Evolutionary conservation across 345 rosid genomes (phyloP).

Genomic region (Syzygium jambos): DNA sequence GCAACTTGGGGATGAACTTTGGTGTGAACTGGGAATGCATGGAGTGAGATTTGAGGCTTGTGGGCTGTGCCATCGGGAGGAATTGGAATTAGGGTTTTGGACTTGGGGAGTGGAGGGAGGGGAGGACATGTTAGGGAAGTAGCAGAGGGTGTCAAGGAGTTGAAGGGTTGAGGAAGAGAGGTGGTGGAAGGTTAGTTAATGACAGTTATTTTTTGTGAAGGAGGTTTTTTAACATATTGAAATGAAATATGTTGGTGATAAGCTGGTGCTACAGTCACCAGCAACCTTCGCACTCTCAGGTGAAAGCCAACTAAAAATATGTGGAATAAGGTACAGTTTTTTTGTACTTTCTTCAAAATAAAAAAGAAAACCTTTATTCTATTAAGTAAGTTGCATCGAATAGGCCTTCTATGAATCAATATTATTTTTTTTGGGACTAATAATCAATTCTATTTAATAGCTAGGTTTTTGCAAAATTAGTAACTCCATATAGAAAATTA

Average conservation of each 20-base stretch:
- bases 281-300: background rate
- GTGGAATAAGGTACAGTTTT: background rate
- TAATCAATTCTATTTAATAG: background rate
- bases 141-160: background rate
- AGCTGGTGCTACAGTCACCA: background rate
- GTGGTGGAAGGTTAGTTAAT: background rate
- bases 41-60: conserved; percentile 11
- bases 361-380: background rate
- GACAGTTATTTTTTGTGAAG: conserved; percentile 25
- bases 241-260: background rate
- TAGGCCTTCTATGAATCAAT: background rate
- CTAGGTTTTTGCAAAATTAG: background rate
- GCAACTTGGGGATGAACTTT: conserved; percentile 15
- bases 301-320: background rate
- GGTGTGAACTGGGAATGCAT: conserved; percentile 24
- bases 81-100: conserved; percentile 22
- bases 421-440: background rate
- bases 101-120: conserved; percentile 8
- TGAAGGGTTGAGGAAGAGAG: background rate
- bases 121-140: conserved; percentile 9
- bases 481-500: background rate
- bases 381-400: background rate
- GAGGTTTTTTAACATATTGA: conserved; percentile 6
- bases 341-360: background rate
- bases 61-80: conserved; percentile 33